phyloP scores from a whole-genome alignment of 179 eudicot species.

The Amaranthus tricolor region DNA sequence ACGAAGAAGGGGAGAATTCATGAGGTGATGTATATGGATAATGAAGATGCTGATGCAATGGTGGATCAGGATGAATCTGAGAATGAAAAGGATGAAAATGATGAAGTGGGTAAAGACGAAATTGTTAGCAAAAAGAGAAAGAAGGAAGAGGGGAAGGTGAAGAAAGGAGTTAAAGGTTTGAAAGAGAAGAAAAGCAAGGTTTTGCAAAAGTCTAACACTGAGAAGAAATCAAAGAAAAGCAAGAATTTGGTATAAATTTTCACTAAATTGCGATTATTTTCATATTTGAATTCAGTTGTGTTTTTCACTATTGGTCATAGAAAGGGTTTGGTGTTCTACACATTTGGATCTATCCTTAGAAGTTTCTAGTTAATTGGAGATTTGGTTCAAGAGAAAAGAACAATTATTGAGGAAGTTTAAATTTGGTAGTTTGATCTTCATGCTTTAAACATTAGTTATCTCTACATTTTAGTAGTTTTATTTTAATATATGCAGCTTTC shows the following conservation, averaged over 20 bases:
- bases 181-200: slow-evolving; percentile 13
- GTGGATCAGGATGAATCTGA: slow-evolving; percentile 26
- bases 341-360: not conserved
- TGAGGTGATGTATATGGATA: slow-evolving; percentile 49
- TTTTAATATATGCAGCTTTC: no score
- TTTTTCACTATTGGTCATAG: not conserved
- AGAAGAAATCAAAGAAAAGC: slow-evolving; percentile 19
- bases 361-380: not conserved
- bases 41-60: slow-evolving; percentile 20
- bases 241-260: slow-evolving; percentile 16
- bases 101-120: slow-evolving; percentile 19
- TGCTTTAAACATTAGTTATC: not conserved
- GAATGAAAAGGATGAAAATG: slow-evolving; percentile 20
- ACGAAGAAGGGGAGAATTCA: slow-evolving; percentile 52
- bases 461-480: no score
- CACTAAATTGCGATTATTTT: not conserved
- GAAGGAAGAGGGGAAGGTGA: slow-evolving; percentile 22
- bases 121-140: slow-evolving; percentile 29
- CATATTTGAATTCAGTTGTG: not conserved
- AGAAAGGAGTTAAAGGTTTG: slow-evolving; percentile 5
- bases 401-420: not conserved
- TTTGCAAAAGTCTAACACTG: not conserved
- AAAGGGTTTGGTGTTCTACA: not conserved
- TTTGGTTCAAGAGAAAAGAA: not conserved
- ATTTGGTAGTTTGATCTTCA: not conserved